phyloP scores from a whole-genome alignment of 23 red algal genomes.

The Gracilaria vermiculophylla region DNA sequence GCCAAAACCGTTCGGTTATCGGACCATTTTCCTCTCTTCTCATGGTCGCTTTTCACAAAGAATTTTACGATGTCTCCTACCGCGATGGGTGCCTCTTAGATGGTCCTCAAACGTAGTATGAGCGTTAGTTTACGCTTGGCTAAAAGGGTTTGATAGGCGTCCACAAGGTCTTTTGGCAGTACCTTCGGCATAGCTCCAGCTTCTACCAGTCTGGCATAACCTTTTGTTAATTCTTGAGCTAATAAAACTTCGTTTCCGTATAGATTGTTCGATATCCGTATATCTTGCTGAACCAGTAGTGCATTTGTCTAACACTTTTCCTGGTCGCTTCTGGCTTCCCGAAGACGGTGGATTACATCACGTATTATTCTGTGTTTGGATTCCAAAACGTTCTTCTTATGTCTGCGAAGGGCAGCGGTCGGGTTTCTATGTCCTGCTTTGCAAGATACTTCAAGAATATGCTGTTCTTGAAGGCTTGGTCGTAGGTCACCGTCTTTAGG shows the following conservation, averaged over 20 bases:
- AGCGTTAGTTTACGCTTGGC: not conserved
- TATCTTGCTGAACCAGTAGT: not conserved
- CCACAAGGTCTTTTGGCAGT: not conserved
- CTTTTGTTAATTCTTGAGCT: not conserved
- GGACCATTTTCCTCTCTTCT: slow-evolving; percentile 1
- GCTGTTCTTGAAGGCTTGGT: not conserved
- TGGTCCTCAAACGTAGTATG: not conserved
- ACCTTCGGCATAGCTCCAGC: not conserved
- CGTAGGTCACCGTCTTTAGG: not conserved
- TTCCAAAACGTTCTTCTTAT: not conserved
- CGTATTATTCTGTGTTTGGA: slow-evolving; percentile 7
- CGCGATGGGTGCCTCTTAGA: not conserved
- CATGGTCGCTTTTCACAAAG: not conserved
- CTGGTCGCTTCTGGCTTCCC: not conserved
- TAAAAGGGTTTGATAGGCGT: not conserved
- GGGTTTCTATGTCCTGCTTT: not conserved
- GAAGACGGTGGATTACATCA: not conserved
- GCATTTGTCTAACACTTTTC: not conserved
- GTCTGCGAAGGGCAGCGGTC: not conserved
- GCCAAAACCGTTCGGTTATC: not conserved
- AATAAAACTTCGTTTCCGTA: slow-evolving; percentile 5
- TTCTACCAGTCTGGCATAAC: not conserved
- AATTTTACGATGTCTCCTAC: not conserved
- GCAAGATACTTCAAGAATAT: not conserved
- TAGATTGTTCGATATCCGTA: not conserved